Base-by-base conservation (phyloP, 192 early-diverging fungal species). In the Mortierella hygrophila region DNA sequence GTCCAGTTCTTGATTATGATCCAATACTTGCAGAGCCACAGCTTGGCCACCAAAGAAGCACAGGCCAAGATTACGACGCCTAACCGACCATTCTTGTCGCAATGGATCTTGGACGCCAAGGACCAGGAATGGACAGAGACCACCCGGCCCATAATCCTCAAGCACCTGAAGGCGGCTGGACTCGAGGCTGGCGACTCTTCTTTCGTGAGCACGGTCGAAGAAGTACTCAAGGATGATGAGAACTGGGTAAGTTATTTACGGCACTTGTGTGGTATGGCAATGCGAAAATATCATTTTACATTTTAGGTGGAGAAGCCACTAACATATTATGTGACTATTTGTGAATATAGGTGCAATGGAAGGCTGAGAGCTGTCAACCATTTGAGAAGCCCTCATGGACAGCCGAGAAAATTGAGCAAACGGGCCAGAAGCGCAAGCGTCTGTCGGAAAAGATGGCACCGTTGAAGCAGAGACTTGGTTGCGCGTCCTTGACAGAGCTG, bases 1-100 rank as follows among this genome's bases (percentile, higher is more conserved):
- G 89, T 97, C 29, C 97, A 99, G 85, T 90, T 95, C 40, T 85
- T 97, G n/a, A 96, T 99, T n/a, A 89, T 97, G 13, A 88, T 97
- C 26, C 94, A 96, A 74, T 97, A 95, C 87, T 90, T 95, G 1
- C 82, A 92, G 63, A 84, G 88, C 80, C 93, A 65, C 79, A 89
- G 38, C 46, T 82, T 40, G 88, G 89, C 68, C 85, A 89, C 29
- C 76, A 77, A 93, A 32, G 78, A 89, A 20, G 86, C 83, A 42
- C 89, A 91, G 26, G 90, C 88, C 4, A 87, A 89, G 57, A 76
- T 93, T 10, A 68, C 87, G 3, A 83, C 88, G 3, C 88, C 90
- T 10, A 94, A 94, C 83, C 94, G 93, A 70, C 78, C 91, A n/a
- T 89, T 94, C 9, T 82, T 92, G 16, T 82, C 85, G 10, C 85